Base-by-base conservation (phyloP, 805 yeast species). In the Saccharomycopsis malanga region DNA sequence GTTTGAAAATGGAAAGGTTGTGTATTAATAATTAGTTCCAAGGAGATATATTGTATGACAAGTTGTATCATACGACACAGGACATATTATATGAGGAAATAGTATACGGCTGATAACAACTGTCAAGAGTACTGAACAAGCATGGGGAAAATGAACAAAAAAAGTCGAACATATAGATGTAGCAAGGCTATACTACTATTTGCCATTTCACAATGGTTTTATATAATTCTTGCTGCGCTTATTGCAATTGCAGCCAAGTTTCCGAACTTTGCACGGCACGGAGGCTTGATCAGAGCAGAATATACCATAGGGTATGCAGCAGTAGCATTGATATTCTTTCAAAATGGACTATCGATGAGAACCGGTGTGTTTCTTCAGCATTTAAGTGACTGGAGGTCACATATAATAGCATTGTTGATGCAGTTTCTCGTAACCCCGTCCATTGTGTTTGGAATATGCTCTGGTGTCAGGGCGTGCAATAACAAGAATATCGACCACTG, bases 251-350 rank as follows among this genome's bases (percentile, higher is more conserved):
- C 95, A 0, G 74, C 81, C 55, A 77, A 78, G 58, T 86, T 78
- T 52, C 96, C 96, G 1, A 72, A 79, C 46, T 87, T 88, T 63
- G 96, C 95, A 1, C 73, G 87, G 48, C 84, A 79, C 54, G 91
- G 87, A 14, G 96, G 96, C 2, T 68, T 79, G 14, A 76, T 87
- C 32, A 69, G 73, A 52, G 89, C 81, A 4, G 78, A 87, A 60
- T 87, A 85, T 60, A 68, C 86, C 38, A 84, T 88, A 29, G 83
- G 82, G 10, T 88, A 87, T 59, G 87, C 88, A 30, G 94, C 94
- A 0, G 95, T 87, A 15, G 95, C 94, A 0, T 66, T 85, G 39
- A 88, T 88, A 50, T 87, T 88, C 66, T 66, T 88, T 36, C 79
- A 86, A 29, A 81, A 88, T 42, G 96, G 96, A 0, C 63, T 87